Percentiles rank a stretch among this genome's conserved stretches.
Conservation (phyloP, 495 filamentous ascomycete species). For the Usnea hakonensis region DNA sequence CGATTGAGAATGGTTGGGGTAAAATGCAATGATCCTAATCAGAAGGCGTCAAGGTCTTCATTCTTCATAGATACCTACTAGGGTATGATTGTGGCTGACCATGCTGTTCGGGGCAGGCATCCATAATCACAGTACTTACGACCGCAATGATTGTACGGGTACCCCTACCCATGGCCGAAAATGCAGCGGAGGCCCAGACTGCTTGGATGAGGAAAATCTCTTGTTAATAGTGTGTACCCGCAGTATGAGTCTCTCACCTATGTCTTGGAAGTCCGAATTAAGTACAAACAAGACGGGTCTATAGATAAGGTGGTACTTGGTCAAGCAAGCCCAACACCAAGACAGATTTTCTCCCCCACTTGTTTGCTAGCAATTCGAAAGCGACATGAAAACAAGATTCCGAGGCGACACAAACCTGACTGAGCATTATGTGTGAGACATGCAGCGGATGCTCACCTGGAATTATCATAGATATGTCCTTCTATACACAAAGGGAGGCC, state of each 20-base stretch:
- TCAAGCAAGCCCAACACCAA: constrained; percentile 32
- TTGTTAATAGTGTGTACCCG: constrained; percentile 2
- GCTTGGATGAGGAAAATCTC: not conserved
- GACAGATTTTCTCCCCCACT: constrained; percentile 40
- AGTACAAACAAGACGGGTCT: constrained; percentile 34
- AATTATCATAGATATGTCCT: constrained; percentile 33
- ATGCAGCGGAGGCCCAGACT: constrained; percentile 6
- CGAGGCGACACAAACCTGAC: constrained; percentile 5
- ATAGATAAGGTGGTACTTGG: constrained; percentile 29
- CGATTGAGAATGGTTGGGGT: too few species aligned
- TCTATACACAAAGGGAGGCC: constrained; percentile 37
- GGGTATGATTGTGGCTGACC: not conserved
- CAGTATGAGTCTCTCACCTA: not conserved
- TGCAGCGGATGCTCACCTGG: constrained; percentile 24
- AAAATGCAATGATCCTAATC: not conserved
- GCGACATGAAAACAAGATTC: constrained; percentile 32
- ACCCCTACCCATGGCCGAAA: constrained; percentile 1
- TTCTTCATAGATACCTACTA: not conserved
- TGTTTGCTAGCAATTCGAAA: constrained; percentile 34
- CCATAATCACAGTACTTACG: not conserved
- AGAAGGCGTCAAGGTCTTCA: not conserved
- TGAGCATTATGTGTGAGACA: not conserved
- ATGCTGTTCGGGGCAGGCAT: not conserved
- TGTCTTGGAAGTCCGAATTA: constrained; percentile 11
- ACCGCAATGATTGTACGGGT: not conserved